Conservation (phyloP, 179 eudicot genomes). For the Sideroxylon spinosum region DNA sequence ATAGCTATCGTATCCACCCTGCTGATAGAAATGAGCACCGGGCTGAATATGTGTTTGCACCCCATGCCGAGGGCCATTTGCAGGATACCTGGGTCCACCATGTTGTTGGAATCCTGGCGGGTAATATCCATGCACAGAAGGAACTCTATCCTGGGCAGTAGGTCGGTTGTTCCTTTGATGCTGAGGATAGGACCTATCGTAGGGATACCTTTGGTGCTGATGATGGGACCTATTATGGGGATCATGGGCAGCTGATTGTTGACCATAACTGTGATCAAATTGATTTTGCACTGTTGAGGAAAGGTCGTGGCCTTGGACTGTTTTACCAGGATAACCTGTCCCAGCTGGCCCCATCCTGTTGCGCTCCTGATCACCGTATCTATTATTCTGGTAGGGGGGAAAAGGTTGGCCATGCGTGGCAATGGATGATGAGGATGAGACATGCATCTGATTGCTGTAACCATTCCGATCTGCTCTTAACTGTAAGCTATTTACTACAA, state of each 20-base stretch:
- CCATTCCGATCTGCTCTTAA: slow-evolving; percentile 32
- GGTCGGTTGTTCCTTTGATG: slow-evolving; percentile 26
- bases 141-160: slow-evolving; percentile 15
- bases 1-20: slow-evolving; percentile 24
- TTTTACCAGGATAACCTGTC: slow-evolving; percentile 28
- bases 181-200: slow-evolving; percentile 25
- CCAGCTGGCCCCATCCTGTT: slow-evolving; percentile 21
- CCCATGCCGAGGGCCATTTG: slow-evolving; percentile 16
- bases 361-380: slow-evolving; percentile 30
- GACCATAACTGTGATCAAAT: slow-evolving; percentile 22
- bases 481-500: slow-evolving; percentile 71
- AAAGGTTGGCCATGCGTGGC: slow-evolving; percentile 18
- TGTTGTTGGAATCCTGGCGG: slow-evolving; percentile 28
- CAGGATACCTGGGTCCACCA: slow-evolving; percentile 24
- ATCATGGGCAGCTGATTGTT: slow-evolving; percentile 26
- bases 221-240: slow-evolving; percentile 25
- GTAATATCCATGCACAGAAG: slow-evolving; percentile 32
- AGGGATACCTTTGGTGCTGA: slow-evolving; percentile 24
- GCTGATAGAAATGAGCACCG: slow-evolving; percentile 31
- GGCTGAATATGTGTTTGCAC: slow-evolving; percentile 23
- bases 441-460: slow-evolving; percentile 27
- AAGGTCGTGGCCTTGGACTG: slow-evolving; percentile 20
- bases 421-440: slow-evolving; percentile 19
- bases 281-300: slow-evolving; percentile 18
- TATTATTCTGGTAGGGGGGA: slow-evolving; percentile 22